A percentile compares a stretch with the other conserved stretches of the same genome.
These are phyloP conservation scores for Coemansia sp. DNA, from an alignment of 192 early-diverging fungal species.

Conservation along the genomic window DNA sequence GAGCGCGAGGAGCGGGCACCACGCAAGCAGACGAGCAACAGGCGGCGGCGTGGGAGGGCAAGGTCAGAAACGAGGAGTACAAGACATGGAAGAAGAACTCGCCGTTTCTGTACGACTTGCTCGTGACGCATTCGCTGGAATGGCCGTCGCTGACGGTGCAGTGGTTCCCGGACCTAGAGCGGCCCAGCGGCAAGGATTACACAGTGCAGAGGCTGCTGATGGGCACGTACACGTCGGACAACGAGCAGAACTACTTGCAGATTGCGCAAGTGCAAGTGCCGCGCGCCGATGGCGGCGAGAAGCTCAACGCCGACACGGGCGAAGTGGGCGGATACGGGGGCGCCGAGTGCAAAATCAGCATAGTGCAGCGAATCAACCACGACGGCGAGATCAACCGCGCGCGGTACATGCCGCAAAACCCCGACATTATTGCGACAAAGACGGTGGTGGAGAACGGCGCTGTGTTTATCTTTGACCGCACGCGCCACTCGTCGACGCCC, in stretches of 20 bases:
- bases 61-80: slow-evolving; percentile 93
- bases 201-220: slow-evolving; percentile 82
- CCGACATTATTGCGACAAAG: slow-evolving; percentile 94
- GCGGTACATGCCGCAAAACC: slow-evolving; percentile 95
- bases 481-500: slow-evolving; percentile 78
- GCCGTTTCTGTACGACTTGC: slow-evolving; percentile 96
- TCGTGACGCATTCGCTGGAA: slow-evolving; percentile 96
- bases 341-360: slow-evolving; percentile 78
- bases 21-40: slow-evolving; percentile 39
- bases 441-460: slow-evolving; percentile 74
- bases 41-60: slow-evolving; percentile 60
- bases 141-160: slow-evolving; percentile 97
- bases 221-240: slow-evolving; percentile 95
- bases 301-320: slow-evolving; percentile 71
- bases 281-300: slow-evolving; percentile 55
- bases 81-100: slow-evolving; percentile 99
- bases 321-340: slow-evolving; percentile 80
- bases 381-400: slow-evolving; percentile 97
- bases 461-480: slow-evolving; percentile 96
- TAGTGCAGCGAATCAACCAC: slow-evolving; percentile 89
- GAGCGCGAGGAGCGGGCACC: not conserved
- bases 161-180: slow-evolving; percentile 94
- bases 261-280: slow-evolving; percentile 90
- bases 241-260: slow-evolving; percentile 95
- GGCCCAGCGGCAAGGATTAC: slow-evolving; percentile 89